A percentile compares a stretch with the other conserved stretches of the same genome.
phyloP scores from a whole-genome alignment of 148 eudicot genomes.

The Agrostemma githago region DNA sequence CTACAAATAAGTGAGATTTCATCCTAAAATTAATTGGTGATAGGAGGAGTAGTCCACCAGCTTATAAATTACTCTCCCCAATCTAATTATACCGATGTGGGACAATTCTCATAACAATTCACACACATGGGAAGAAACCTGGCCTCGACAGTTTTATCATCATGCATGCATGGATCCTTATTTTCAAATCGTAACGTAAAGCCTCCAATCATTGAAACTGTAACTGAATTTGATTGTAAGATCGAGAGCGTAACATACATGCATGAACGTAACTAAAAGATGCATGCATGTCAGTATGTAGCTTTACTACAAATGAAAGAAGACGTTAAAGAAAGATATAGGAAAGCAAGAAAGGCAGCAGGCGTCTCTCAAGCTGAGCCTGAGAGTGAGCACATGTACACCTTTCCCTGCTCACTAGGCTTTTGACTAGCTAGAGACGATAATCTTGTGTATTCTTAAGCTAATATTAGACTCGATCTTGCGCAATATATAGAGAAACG shows the following conservation, averaged over 20 bases:
- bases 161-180: too few relatives aligned
- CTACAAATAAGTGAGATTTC: too few relatives aligned
- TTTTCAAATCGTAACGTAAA: too few relatives aligned
- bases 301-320: neutral
- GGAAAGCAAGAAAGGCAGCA: constrained; percentile 3
- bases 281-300: neutral
- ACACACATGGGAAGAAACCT: too few relatives aligned
- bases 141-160: too few relatives aligned
- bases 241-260: neutral
- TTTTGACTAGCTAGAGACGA: constrained; percentile 5
- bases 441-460: constrained; percentile 7
- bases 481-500: neutral
- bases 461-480: neutral
- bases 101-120: too few relatives aligned
- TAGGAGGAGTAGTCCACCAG: too few relatives aligned
- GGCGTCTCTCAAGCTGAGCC: constrained; percentile 8
- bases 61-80: too few relatives aligned
- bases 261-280: constrained; percentile 12
- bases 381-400: neutral
- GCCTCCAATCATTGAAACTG: too few relatives aligned
- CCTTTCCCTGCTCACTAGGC: neutral
- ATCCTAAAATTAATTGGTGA: too few relatives aligned
- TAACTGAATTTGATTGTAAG: neutral
- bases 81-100: too few relatives aligned
- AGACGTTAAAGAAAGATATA: neutral